phyloP scores from a whole-genome alignment of 2,329 filamentous ascomycete genomes.

The Pyricularia sp. region DNA sequence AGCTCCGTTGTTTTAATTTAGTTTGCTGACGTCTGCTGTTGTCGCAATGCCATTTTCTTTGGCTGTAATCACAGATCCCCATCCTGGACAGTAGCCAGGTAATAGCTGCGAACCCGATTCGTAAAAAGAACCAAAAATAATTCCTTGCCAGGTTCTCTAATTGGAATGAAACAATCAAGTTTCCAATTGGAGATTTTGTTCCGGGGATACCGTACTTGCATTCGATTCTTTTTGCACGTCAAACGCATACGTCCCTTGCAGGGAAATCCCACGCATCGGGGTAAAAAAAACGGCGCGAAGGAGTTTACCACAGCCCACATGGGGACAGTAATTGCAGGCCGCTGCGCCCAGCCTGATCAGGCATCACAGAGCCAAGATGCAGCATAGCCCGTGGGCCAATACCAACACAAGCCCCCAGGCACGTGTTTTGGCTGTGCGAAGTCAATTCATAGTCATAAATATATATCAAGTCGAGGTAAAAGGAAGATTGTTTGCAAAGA shows the following conservation, averaged over 20 bases:
- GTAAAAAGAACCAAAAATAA: not conserved
- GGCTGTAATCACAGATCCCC: too few relatives aligned
- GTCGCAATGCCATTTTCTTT: not conserved
- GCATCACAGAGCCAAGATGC: not conserved
- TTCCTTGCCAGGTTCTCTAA: not conserved
- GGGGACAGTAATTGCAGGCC: not conserved
- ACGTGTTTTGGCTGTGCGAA: not conserved
- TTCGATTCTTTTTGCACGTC: too few relatives aligned
- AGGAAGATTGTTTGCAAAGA: not conserved
- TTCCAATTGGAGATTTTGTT: too few relatives aligned
- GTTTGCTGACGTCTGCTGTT: not conserved
- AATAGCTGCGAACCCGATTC: not conserved
- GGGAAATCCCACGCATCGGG: not conserved
- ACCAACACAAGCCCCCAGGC: not conserved
- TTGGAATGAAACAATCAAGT: not conserved
- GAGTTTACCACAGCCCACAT: not conserved
- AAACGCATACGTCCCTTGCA: not conserved
- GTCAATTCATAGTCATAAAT: not conserved
- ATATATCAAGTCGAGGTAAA: not conserved
- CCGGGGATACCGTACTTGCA: too few relatives aligned
- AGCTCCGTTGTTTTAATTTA: too few relatives aligned
- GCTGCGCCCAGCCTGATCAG: not conserved
- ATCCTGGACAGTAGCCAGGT: too few relatives aligned
- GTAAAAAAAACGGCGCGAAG: not conserved
- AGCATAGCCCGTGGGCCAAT: not conserved